These are phyloP conservation scores for Asterionellopsis glacialis DNA, from an alignment of 108 stramenopile genomes.

Conservation along the genomic window DNA sequence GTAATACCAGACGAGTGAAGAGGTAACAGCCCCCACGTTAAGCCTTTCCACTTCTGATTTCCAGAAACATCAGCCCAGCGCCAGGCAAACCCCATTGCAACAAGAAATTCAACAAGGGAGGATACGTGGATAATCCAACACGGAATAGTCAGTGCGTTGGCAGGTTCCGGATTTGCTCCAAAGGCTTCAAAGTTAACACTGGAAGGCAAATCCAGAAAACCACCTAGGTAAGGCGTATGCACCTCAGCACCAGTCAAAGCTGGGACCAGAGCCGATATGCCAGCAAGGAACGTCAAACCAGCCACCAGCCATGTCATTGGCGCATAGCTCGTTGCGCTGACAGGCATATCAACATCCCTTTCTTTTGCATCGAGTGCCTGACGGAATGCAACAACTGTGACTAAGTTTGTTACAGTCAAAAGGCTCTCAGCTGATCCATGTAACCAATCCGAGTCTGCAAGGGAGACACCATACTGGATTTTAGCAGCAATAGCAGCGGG, in stretches of 20 bases:
- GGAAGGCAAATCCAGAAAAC: constrained; percentile 66
- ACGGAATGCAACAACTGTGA: constrained; percentile 82
- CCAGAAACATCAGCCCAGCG: constrained; percentile 60
- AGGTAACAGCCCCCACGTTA: constrained; percentile 91
- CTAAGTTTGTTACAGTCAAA: constrained; percentile 85
- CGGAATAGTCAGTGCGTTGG: constrained; percentile 48
- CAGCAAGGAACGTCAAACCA: constrained; percentile 48
- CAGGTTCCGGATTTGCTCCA: constrained; percentile 58
- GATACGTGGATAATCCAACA: constrained; percentile 90
- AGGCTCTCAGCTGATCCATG: constrained; percentile 89
- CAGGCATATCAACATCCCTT: constrained; percentile 36
- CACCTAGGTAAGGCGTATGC: constrained; percentile 69
- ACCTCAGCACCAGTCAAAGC: constrained; percentile 47
- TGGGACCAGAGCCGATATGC: constrained; percentile 58
- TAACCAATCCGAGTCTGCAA: constrained; percentile 91
- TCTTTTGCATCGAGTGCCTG: constrained; percentile 67
- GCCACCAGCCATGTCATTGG: constrained; percentile 71
- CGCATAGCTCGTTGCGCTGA: constrained; percentile 42
- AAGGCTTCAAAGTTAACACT: constrained; percentile 9
- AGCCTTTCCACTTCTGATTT: constrained; percentile 82
- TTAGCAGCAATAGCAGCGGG: constrained; percentile 89
- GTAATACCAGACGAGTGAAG: constrained; percentile 86
- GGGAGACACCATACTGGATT: constrained; percentile 74
- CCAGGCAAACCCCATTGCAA: constrained; percentile 89
- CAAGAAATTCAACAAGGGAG: constrained; percentile 82